A percentile compares a stretch with the other conserved stretches of the same genome.
Evolutionary conservation across 352 stramenopile species (phyloP).

Genomic region (Pythium rhizo-oryzae): DNA sequence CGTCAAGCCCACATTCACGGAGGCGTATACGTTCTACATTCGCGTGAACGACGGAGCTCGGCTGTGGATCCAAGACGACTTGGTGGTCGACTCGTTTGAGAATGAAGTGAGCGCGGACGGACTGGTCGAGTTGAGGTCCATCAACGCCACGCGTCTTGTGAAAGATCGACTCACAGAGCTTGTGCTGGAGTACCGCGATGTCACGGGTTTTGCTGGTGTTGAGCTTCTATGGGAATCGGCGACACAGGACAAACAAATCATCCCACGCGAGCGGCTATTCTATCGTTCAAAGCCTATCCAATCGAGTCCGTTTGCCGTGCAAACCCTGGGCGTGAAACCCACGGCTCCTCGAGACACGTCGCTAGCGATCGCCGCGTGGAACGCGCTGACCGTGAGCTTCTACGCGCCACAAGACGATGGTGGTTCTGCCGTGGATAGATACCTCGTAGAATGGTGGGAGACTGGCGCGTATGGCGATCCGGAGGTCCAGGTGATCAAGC

Average conservation of each 20-base stretch:
- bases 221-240: constrained; percentile 88
- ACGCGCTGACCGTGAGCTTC: constrained; percentile 88
- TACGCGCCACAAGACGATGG: constrained; percentile 80
- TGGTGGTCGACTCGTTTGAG: constrained; percentile 90
- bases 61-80: constrained; percentile 78
- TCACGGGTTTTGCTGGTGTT: constrained; percentile 82
- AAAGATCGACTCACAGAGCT: constrained; percentile 33
- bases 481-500: constrained; percentile 87
- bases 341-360: constrained; percentile 42
- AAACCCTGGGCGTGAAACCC: constrained; percentile 56
- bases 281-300: constrained; percentile 63
- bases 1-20: constrained; percentile 82
- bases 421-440: constrained; percentile 81
- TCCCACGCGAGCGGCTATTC: constrained; percentile 90
- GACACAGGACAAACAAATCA: constrained; percentile 86
- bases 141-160: constrained; percentile 25
- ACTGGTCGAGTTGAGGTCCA: constrained; percentile 22
- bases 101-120: constrained; percentile 17
- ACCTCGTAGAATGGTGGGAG: constrained; percentile 90
- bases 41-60: constrained; percentile 83
- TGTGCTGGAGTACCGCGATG: constrained; percentile 94
- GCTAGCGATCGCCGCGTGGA: constrained; percentile 47
- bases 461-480: constrained; percentile 45
- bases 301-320: constrained; percentile 66
- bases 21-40: constrained; percentile 83